Conservation (phyloP, 2,329 filamentous ascomycete genomes). For the Exophiala viscosa region DNA sequence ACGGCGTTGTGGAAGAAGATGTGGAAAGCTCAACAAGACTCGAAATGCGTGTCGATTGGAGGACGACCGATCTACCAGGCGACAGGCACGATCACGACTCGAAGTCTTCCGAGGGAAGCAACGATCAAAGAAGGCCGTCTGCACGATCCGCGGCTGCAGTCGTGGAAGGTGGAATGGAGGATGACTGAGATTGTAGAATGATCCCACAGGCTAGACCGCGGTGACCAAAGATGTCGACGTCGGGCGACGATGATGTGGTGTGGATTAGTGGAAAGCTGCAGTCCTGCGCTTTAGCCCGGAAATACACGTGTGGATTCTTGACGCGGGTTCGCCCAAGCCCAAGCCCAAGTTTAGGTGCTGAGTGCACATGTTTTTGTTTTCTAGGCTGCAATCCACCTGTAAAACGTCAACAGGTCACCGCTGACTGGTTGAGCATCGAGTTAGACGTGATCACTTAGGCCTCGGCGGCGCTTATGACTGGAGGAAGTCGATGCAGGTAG, state of each 20-base stretch:
- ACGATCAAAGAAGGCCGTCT: neutral
- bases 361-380: neutral
- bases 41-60: neutral
- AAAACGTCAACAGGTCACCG: neutral
- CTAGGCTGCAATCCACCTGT: neutral
- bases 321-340: too few relatives aligned
- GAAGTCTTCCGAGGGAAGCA: neutral
- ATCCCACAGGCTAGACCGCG: neutral
- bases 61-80: neutral
- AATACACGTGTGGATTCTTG: neutral
- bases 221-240: neutral
- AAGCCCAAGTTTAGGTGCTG: neutral
- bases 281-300: neutral
- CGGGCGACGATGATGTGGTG: neutral
- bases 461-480: neutral
- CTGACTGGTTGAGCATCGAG: neutral
- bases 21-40: conserved; percentile 3
- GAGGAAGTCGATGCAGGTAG: neutral
- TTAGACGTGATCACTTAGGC: neutral
- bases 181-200: too few relatives aligned
- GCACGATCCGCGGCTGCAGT: neutral
- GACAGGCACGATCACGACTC: conserved; percentile 1
- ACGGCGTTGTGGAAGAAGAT: conserved; percentile 1
- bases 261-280: neutral
- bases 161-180: neutral